Percentiles rank a stretch among this genome's conserved stretches.
Evolutionary conservation across 345 rosid genomes (phyloP).

Genomic region (Heritiera fomes): DNA sequence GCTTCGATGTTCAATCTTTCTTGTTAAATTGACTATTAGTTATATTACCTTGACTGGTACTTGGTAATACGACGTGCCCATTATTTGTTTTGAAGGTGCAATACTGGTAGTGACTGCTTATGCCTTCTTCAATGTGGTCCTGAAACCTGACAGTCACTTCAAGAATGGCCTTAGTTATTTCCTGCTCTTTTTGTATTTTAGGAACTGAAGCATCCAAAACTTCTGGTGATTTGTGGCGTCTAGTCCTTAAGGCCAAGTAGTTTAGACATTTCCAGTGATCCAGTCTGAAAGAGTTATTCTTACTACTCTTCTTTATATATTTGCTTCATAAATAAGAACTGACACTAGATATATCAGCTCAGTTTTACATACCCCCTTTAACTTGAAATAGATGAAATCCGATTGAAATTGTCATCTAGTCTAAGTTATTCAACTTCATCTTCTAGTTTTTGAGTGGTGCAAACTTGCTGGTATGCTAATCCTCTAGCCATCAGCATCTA

Average conservation of each 20-base stretch:
- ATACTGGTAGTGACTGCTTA: background rate
- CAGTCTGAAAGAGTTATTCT: background rate
- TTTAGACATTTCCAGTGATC: background rate
- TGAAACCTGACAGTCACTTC: background rate
- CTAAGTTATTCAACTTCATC: background rate
- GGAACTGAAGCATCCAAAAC: background rate
- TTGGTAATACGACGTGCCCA: background rate
- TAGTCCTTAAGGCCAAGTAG: background rate
- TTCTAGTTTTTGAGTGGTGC: background rate
- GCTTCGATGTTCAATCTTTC: background rate
- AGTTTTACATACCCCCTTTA: background rate
- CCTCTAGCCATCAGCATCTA: background rate
- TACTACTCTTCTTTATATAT: background rate
- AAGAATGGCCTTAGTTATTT: background rate
- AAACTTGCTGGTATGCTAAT: background rate
- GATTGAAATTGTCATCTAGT: background rate
- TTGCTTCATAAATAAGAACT: background rate
- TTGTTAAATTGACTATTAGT: background rate
- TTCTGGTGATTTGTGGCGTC: background rate
- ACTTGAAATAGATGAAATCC: background rate
- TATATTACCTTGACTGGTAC: background rate
- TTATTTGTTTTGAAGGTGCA: background rate
- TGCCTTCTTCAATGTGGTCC: background rate
- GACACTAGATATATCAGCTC: background rate
- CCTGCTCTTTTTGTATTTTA: background rate